A percentile compares a stretch with the other conserved stretches of the same genome.
Evolutionary conservation across 495 filamentous ascomycete species (phyloP).

Genomic region (Bacidia rubella): DNA sequence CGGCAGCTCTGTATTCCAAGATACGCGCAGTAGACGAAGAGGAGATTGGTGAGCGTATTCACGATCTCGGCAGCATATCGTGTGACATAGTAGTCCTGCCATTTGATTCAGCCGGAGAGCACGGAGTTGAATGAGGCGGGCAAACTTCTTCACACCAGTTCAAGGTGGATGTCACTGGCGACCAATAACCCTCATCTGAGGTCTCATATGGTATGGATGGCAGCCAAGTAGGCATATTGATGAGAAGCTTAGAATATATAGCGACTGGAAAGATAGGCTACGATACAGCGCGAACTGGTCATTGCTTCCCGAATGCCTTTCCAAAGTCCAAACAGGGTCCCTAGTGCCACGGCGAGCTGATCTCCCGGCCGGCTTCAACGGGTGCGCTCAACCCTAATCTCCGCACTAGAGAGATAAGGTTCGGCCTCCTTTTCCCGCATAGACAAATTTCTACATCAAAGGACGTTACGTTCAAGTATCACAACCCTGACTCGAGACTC

Average conservation of each 20-base stretch:
- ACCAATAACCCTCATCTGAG: conserved; percentile 61
- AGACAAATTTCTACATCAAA: too few relatives aligned
- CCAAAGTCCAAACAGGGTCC: too few relatives aligned
- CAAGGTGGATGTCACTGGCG: conserved; percentile 72
- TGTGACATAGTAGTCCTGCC: conserved; percentile 48
- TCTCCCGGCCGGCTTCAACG: too few relatives aligned
- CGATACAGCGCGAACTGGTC: too few relatives aligned
- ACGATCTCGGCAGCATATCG: conserved; percentile 49
- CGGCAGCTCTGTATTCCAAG: conserved; percentile 60
- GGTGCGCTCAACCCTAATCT: too few relatives aligned
- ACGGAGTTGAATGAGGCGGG: neutral
- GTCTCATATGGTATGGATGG: conserved; percentile 55
- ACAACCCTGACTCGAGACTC: neutral
- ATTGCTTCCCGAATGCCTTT: too few relatives aligned
- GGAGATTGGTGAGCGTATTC: conserved; percentile 66
- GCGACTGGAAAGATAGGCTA: too few relatives aligned
- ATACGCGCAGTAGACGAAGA: conserved; percentile 61
- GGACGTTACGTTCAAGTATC: too few relatives aligned
- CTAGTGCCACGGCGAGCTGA: too few relatives aligned
- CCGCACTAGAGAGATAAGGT: too few relatives aligned
- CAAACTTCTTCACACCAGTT: conserved; percentile 88
- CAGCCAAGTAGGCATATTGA: conserved; percentile 21
- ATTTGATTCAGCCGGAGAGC: neutral
- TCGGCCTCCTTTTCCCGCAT: too few relatives aligned
- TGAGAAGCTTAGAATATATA: too few relatives aligned